Conservation (phyloP, 768 basidiomycete genomes). For the Ramaria sp. region DNA sequence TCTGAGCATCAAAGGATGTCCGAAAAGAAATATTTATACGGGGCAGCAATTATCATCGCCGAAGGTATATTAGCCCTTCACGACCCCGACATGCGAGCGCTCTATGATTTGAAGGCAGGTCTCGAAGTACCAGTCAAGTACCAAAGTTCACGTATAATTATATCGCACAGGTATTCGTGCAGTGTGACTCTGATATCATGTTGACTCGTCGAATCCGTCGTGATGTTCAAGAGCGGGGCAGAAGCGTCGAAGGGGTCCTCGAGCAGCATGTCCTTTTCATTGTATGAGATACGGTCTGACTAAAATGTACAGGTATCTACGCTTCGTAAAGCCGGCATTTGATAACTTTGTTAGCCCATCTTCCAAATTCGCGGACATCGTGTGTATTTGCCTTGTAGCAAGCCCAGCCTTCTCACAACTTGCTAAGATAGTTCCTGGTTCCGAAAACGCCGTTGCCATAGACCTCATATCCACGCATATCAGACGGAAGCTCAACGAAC, state of each 20-base stretch:
- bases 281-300: background rate
- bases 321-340: constrained; percentile 90
- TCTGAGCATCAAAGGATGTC: constrained; percentile 72
- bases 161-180: constrained; percentile 61
- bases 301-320: constrained; percentile 57
- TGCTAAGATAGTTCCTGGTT: constrained; percentile 89
- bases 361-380: constrained; percentile 82
- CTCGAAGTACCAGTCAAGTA: background rate
- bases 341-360: constrained; percentile 92
- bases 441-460: constrained; percentile 81
- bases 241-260: constrained; percentile 77
- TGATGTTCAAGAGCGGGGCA: constrained; percentile 80
- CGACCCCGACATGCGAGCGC: constrained; percentile 60
- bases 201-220: constrained; percentile 84
- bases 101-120: constrained; percentile 89
- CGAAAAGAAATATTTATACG: constrained; percentile 83
- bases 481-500: constrained; percentile 69
- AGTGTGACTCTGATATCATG: constrained; percentile 96
- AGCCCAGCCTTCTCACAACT: background rate
- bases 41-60: constrained; percentile 85
- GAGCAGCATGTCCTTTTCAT: constrained; percentile 53
- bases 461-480: constrained; percentile 91
- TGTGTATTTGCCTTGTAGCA: constrained; percentile 20
- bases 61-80: constrained; percentile 91
- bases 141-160: background rate